Base-by-base conservation (phyloP, 2,329 filamentous ascomycete genomes). In the Aureobasidium uvarum region DNA sequence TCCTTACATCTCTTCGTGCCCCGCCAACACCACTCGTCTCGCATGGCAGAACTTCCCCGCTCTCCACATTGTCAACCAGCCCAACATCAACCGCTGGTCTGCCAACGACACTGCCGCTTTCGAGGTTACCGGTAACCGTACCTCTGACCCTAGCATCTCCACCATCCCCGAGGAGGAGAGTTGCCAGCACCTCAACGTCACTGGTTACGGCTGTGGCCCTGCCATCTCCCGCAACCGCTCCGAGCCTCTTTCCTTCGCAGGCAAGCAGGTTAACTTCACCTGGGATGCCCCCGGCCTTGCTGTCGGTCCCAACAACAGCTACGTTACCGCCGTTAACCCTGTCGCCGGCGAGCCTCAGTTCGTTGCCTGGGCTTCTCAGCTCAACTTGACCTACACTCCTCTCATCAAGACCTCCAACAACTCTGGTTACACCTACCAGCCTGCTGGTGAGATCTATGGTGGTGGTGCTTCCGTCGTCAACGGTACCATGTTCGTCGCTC, bases 1-100 rank as follows among this genome's bases (percentile, higher is more conserved):
- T 0, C 91, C 90, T 0, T 92, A 92, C 76, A 93, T 96, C 75
- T 87, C 85, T 41, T 88, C 83, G 5, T 96, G 91, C 75, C 91
- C 91, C 0, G 78, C 77, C 50, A 86, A 89, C 74, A 86, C 88
- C 70, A 94, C 90, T 0, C 86, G 90, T 7, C 80, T 96, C 36
- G 83, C 86, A 28, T 96, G 91, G 91, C 89, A 94, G 74, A 96
- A 96, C 79, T 93, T 91, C 79, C 91, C 91, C 0, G 82, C 84
- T 0, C 78, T 95, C 18, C 81, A 83, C 70, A 81, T 95, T 58
- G 79, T 89, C 36, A 93, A 94, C 78, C 88, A 94, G 74, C 87
- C 91, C 2, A 94, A 93, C 76, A 83, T 88, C 25, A 86, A 86
- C 66, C 85, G 88, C 31, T 80, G 86, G 73, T 85, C 89, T 64